These are phyloP conservation scores for Kuraishia piskuri DNA, from an alignment of 805 yeast species.

Conservation along the genomic window DNA sequence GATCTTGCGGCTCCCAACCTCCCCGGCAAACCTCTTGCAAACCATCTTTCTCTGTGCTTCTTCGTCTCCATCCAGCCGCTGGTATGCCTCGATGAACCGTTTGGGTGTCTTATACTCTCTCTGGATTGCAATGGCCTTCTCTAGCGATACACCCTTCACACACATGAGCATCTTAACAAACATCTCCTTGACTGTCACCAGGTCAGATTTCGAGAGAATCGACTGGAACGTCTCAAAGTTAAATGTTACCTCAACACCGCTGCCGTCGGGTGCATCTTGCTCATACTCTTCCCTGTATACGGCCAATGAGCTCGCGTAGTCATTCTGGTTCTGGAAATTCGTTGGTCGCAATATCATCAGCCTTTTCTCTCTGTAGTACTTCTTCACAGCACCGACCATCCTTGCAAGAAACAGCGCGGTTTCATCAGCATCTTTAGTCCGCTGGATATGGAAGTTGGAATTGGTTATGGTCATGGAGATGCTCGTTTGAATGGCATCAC, in stretches of 20 bases:
- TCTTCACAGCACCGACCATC: conserved; percentile 36
- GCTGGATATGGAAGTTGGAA: conserved; percentile 56
- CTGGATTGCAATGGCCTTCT: conserved; percentile 78
- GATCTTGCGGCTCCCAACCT: conserved; percentile 44
- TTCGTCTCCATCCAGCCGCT: conserved; percentile 8
- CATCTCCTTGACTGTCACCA: conserved; percentile 67
- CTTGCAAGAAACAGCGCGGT: conserved; percentile 53
- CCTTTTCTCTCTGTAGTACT: conserved; percentile 26
- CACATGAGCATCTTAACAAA: conserved; percentile 73
- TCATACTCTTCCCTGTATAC: conserved; percentile 38
- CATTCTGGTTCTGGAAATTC: conserved; percentile 39
- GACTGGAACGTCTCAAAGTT: conserved; percentile 51
- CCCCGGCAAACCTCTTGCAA: conserved; percentile 24
- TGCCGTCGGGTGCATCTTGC: conserved; percentile 1
- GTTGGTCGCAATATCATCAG: conserved; percentile 45
- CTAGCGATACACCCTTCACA: conserved; percentile 72
- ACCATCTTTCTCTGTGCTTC: conserved; percentile 20
- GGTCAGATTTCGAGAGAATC: conserved; percentile 58
- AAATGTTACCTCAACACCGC: conserved; percentile 31
- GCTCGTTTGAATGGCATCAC: conserved; percentile 68
- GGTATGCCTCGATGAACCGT: conserved; percentile 42
- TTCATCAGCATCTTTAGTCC: conserved; percentile 66
- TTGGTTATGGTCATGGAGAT: conserved; percentile 61
- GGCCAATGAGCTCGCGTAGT: conserved; percentile 33
- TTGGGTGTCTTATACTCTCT: conserved; percentile 62